Evolutionary conservation across 225 moss, liverwort and hornwort genomes (phyloP).

Genomic region (Pseudoscleropodium purum): DNA sequence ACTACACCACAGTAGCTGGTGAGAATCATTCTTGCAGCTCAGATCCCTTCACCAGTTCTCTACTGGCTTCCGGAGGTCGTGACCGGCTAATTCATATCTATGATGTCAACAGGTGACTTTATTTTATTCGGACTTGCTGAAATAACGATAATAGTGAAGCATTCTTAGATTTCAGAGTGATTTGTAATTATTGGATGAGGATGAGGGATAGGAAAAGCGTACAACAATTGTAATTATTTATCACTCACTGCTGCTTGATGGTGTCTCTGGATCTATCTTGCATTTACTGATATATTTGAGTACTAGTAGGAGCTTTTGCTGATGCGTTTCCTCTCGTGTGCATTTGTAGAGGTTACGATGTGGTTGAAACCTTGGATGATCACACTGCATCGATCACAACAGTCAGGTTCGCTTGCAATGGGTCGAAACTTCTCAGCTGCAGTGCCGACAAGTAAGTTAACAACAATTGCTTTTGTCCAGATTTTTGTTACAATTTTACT

Average conservation of each 20-base stretch:
- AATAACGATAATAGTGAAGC: background rate
- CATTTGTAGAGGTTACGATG: conserved; percentile 49
- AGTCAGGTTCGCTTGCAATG: conserved; percentile 54
- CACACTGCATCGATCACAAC: conserved; percentile 66
- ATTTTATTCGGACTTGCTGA: background rate
- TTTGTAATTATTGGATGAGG: background rate
- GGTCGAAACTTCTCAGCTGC: conserved; percentile 64
- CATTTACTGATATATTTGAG: background rate
- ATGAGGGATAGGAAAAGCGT: background rate
- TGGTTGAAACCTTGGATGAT: conserved; percentile 61
- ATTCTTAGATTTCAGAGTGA: background rate
- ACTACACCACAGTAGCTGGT: conserved; percentile 25
- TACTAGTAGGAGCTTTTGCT: background rate
- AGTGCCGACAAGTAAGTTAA: conserved; percentile 67
- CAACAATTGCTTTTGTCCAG: background rate
- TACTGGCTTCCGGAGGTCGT: conserved; percentile 62
- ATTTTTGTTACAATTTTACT: background rate
- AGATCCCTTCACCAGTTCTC: conserved; percentile 4
- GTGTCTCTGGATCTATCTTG: background rate
- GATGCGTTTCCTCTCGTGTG: background rate
- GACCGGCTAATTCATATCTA: conserved; percentile 68
- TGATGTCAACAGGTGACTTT: conserved; percentile 47
- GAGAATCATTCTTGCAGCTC: conserved; percentile 3
- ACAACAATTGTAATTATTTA: background rate
- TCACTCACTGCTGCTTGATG: background rate